These are phyloP conservation scores for Emydomyces testavorans DNA, from an alignment of 2,329 filamentous ascomycete genomes.

Conservation along the genomic window DNA sequence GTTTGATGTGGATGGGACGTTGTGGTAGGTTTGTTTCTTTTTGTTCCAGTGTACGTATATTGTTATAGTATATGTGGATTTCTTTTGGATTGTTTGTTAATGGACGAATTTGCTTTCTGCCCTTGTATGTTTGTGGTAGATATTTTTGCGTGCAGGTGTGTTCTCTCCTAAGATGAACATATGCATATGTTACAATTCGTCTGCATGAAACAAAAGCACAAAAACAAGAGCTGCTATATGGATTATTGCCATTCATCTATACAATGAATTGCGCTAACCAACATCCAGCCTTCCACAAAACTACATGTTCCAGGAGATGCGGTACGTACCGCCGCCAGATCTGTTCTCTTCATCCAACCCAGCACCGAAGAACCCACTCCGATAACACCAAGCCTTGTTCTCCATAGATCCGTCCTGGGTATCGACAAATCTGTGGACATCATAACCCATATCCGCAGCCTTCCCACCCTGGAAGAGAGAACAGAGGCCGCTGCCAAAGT, in stretches of 20 bases:
- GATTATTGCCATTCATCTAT: too few species aligned
- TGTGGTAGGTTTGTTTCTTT: slow-evolving; percentile 54
- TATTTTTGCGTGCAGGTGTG: too few species aligned
- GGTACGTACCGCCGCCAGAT: slow-evolving; percentile 30
- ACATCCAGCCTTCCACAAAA: slow-evolving; percentile 66
- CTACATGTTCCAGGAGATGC: slow-evolving; percentile 93
- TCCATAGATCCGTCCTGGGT: slow-evolving; percentile 45
- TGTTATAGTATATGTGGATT: too few species aligned
- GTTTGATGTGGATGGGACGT: slow-evolving; percentile 90
- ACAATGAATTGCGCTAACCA: background rate
- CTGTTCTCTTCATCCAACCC: background rate
- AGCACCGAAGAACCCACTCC: background rate
- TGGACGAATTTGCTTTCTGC: too few species aligned
- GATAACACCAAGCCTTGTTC: background rate
- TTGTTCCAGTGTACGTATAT: too few species aligned
- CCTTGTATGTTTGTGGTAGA: too few species aligned
- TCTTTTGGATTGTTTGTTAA: background rate
- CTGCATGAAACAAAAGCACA: too few species aligned
- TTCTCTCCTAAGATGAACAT: too few species aligned
- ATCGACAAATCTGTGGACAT: slow-evolving; percentile 71
- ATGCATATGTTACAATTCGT: too few species aligned
- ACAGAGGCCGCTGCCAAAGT: slow-evolving; percentile 60
- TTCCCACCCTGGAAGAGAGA: slow-evolving; percentile 51
- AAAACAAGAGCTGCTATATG: too few species aligned
- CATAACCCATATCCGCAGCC: slow-evolving; percentile 69